phyloP scores from a whole-genome alignment of 257 asterid species.

The Oldenlandia corymbosa region DNA sequence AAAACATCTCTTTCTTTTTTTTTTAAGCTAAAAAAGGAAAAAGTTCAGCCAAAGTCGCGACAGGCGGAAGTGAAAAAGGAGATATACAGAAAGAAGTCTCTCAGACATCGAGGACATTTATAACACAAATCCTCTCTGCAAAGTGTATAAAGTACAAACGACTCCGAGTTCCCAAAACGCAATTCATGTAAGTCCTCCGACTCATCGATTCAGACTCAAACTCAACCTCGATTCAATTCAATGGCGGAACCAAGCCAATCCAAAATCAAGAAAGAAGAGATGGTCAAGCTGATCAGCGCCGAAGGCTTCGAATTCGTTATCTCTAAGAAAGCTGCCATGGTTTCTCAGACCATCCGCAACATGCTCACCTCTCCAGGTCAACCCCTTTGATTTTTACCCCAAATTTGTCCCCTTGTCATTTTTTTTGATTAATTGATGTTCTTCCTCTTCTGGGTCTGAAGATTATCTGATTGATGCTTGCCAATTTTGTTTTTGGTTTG shows the following conservation, averaged over 20 bases:
- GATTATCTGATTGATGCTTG: not conserved
- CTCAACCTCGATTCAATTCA: conserved; percentile 8
- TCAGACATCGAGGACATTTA: no score
- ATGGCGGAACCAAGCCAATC: conserved; percentile 7
- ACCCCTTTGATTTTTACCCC: not conserved
- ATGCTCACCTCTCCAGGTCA: conserved; percentile 99
- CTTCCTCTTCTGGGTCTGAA: not conserved
- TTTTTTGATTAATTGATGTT: not conserved
- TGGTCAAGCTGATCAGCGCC: conserved; percentile 87
- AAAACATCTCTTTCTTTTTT: no score
- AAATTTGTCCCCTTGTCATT: not conserved
- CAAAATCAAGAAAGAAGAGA: conserved; percentile 67
- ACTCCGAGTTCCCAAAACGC: no score
- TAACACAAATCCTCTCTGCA: no score
- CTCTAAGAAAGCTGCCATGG: conserved; percentile 93
- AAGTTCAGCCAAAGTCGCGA: no score
- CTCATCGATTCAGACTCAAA: not conserved
- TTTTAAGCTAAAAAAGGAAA: no score
- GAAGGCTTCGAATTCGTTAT: conserved; percentile 91
- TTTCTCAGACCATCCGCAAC: conserved; percentile 95
- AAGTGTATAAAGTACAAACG: no score
- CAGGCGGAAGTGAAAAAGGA: no score
- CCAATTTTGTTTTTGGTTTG: not conserved
- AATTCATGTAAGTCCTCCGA: no score
- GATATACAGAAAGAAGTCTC: no score